Evolutionary conservation across 176 grass and related monocot genomes (phyloP), one percentile per base, ranked within the genome.

Genomic region (Areca catechu): DNA sequence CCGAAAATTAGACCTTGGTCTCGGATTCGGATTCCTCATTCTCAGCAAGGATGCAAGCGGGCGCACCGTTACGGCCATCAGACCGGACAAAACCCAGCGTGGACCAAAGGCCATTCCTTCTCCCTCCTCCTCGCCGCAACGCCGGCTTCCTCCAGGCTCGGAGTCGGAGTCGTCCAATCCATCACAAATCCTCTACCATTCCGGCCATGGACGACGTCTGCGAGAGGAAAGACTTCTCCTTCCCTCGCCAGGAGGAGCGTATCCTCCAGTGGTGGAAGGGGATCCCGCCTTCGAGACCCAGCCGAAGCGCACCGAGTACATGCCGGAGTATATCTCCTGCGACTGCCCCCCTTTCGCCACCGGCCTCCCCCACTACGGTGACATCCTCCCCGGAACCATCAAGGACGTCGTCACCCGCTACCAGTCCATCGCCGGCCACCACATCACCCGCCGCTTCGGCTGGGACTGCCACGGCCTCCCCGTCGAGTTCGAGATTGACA

Each of bases 401-500:
- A 98, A 92, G 84, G 93, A 98, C 59, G 88, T 98, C 62, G 93
- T 98, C 71, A 98, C 93, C 37, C 83, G 93, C 43, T 80, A 88
- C 78, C 93, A 92, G 78, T 88, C 87, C 43, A 91, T 92, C 84
- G 71, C 70, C 16, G 93, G 93, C 28, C 73, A 74, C 49, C 93
- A 98, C 56, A 87, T 98, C 58, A 69, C 88, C 1, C 86, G 93
- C 2, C 87, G 93, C 4, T 98, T 98, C 56, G 93, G 93, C 0
- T 98, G 93, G 93, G 93, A 92, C 37, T 98, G 93, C 58, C 93
- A 98, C 58, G 93, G 93, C 16, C 71, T 98, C 19, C 93, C 93
- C 20, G 87, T 98, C 19, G 93, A 98, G 73, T 98, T 85, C 60
- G 93, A 98, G 81, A 98, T 98, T 59, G 93, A 98, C 75, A 98